These are phyloP conservation scores for Botrytis cinerea DNA, from an alignment of 2,329 filamentous ascomycete genomes.

Conservation along the genomic window DNA sequence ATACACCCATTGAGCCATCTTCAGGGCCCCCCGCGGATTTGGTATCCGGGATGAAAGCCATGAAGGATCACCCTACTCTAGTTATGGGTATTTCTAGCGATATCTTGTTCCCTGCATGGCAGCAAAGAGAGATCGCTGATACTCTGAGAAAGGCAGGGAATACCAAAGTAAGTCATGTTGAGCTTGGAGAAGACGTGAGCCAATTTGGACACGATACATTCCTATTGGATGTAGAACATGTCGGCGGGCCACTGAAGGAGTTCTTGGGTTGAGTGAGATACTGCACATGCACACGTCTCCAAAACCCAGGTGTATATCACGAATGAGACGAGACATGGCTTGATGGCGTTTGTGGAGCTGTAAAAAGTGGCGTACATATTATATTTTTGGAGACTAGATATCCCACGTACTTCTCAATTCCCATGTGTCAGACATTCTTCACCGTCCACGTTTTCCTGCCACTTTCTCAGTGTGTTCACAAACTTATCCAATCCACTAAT, in stretches of 20 bases:
- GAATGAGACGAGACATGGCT: conserved; percentile 19
- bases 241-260: conserved; percentile 77
- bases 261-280: conserved; percentile 61
- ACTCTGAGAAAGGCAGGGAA: conserved; percentile 79
- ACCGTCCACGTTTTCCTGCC: neutral
- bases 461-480: conserved; percentile 2
- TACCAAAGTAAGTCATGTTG: conserved; percentile 78
- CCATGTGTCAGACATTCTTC: conserved; percentile 12
- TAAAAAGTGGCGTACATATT: conserved; percentile 22
- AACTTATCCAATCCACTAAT: conserved; percentile 4
- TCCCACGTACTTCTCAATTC: neutral
- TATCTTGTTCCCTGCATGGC: conserved; percentile 96
- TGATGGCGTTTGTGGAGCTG: conserved; percentile 20
- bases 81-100: conserved; percentile 95
- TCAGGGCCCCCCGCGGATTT: conserved; percentile 74
- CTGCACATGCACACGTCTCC: neutral
- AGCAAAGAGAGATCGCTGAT: conserved; percentile 91
- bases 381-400: neutral
- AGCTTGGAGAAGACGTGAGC: conserved; percentile 91
- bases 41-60: conserved; percentile 67
- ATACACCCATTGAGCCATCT: conserved; percentile 42
- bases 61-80: conserved; percentile 77
- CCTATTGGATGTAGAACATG: conserved; percentile 85
- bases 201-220: conserved; percentile 98
- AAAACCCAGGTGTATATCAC: conserved; percentile 8